These are phyloP conservation scores for Ampelocalamus luodianensis DNA, from an alignment of 176 grass and related monocot species.

Conservation along the genomic window DNA sequence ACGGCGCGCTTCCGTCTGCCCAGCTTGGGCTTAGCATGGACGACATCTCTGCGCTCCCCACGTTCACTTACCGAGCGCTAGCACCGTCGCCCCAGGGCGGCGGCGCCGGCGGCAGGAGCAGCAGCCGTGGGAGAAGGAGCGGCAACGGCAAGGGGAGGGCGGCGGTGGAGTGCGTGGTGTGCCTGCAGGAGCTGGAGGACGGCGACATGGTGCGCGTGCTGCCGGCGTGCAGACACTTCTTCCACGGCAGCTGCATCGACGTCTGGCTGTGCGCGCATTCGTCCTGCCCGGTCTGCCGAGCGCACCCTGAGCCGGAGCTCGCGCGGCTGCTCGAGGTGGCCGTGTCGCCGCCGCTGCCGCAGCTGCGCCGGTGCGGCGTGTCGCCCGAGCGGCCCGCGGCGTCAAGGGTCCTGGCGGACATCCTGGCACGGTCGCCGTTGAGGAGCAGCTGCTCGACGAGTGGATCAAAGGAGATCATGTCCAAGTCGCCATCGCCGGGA, in stretches of 20 bases:
- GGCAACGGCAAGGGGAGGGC: slow-evolving; percentile 15
- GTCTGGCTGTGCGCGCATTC: slow-evolving; percentile 49
- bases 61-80: slow-evolving; percentile 45
- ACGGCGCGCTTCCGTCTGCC: background rate
- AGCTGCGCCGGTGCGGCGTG: slow-evolving; percentile 29
- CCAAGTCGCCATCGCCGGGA: slow-evolving; percentile 28
- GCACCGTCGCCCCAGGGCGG: background rate
- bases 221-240: slow-evolving; percentile 58
- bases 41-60: slow-evolving; percentile 58
- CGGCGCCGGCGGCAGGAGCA: background rate
- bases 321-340: background rate
- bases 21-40: slow-evolving; percentile 40
- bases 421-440: slow-evolving; percentile 41
- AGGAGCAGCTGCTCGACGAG: slow-evolving; percentile 24
- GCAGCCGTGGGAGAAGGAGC: background rate
- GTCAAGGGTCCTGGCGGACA: slow-evolving; percentile 42
- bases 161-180: slow-evolving; percentile 62
- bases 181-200: slow-evolving; percentile 59
- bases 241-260: slow-evolving; percentile 61
- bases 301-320: slow-evolving; percentile 33
- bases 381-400: slow-evolving; percentile 40
- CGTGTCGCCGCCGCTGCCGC: slow-evolving; percentile 33
- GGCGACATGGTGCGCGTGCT: slow-evolving; percentile 67
- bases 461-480: slow-evolving; percentile 3
- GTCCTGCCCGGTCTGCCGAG: slow-evolving; percentile 59